phyloP scores from a whole-genome alignment of 2,329 filamentous ascomycete species.

The Trichophyton schoenleinii region DNA sequence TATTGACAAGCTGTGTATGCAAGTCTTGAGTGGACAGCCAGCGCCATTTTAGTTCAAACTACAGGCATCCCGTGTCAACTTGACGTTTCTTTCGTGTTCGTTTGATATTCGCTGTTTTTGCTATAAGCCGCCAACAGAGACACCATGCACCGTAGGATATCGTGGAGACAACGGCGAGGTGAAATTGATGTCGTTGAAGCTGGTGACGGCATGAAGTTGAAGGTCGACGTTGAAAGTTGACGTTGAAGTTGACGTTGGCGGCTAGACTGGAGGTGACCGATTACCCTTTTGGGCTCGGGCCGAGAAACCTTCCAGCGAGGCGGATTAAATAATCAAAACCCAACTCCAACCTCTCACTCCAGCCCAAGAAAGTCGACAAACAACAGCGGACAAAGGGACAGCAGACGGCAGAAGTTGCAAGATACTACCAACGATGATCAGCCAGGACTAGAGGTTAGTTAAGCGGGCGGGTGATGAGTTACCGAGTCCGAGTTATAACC shows the following conservation, averaged over 20 bases:
- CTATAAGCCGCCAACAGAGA: background rate
- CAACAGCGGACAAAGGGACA: background rate
- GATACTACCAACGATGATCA: background rate
- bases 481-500: background rate
- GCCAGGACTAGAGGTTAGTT: background rate
- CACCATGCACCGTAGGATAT: background rate
- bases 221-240: background rate
- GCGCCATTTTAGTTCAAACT: background rate
- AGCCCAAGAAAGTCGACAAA: background rate
- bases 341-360: background rate
- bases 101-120: background rate
- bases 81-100: background rate
- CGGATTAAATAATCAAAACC: background rate
- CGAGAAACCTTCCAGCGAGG: background rate
- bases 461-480: background rate
- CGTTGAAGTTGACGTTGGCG: background rate
- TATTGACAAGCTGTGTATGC: background rate
- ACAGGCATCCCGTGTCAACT: background rate
- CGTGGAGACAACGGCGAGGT: background rate
- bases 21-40: background rate
- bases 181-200: background rate
- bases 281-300: conserved; percentile 1
- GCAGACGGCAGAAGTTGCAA: background rate
- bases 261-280: background rate
- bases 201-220: background rate